A percentile compares a stretch with the other conserved stretches of the same genome.
These are phyloP conservation scores for Penstemon barbatus DNA, from an alignment of 257 asterid genomes.

Conservation along the genomic window DNA sequence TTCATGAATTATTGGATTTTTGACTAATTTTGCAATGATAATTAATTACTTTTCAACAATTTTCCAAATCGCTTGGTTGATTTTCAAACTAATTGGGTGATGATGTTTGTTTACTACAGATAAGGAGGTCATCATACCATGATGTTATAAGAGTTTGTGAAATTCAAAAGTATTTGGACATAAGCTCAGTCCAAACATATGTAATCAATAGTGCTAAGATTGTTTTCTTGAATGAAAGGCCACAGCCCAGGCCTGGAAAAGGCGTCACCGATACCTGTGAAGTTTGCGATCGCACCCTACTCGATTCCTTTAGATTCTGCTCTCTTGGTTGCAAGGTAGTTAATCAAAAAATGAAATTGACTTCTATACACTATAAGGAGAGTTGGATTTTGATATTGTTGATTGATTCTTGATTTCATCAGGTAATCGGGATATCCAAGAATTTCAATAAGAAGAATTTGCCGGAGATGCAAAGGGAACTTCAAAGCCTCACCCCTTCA, in stretches of 20 bases:
- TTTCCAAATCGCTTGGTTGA: too few relatives aligned
- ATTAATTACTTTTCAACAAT: too few relatives aligned
- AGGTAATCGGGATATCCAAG: constrained; percentile 79
- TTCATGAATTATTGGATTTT: neutral
- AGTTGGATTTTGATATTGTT: neutral
- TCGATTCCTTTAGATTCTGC: constrained; percentile 78
- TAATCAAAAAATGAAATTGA: neutral
- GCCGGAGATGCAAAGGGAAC: constrained; percentile 38
- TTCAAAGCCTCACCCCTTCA: constrained; percentile 46
- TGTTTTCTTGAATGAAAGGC: constrained; percentile 79
- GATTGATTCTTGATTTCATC: constrained; percentile 7
- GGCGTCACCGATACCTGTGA: constrained; percentile 82
- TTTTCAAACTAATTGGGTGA: too few relatives aligned
- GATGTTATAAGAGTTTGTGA: constrained; percentile 82
- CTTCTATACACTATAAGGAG: neutral
- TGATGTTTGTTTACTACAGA: constrained; percentile 37
- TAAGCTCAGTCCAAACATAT: constrained; percentile 72
- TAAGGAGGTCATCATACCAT: constrained; percentile 92
- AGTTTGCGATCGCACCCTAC: constrained; percentile 80
- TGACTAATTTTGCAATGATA: too few relatives aligned
- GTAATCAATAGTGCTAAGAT: constrained; percentile 82
- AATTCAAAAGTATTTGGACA: constrained; percentile 75
- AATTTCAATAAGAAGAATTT: constrained; percentile 36
- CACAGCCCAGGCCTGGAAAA: constrained; percentile 90
- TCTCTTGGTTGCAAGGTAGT: constrained; percentile 93